Conservation (phyloP, 148 eudicot genomes). For the Heliamphora exappendiculata region DNA sequence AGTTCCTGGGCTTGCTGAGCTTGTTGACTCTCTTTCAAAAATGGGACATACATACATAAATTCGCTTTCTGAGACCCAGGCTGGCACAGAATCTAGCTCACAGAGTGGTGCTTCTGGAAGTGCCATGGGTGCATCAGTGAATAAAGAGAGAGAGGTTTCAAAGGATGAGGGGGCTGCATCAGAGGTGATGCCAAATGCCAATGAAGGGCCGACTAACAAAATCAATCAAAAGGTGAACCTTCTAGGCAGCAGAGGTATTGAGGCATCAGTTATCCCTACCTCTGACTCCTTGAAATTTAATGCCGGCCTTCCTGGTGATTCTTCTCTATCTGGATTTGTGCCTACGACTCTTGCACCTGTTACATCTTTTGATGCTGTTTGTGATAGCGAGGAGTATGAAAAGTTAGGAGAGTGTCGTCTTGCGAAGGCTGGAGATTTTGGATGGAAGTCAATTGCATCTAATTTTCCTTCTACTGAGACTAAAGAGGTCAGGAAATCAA, state of each 20-base stretch:
- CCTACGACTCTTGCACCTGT: background rate
- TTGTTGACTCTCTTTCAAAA: slow-evolving; percentile 34
- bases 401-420: background rate
- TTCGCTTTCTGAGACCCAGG: slow-evolving; percentile 17
- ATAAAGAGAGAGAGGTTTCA: slow-evolving; percentile 20
- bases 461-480: background rate
- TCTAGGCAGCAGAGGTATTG: background rate
- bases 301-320: background rate
- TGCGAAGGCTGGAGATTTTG: background rate
- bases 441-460: background rate
- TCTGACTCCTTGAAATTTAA: slow-evolving; percentile 8
- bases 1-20: slow-evolving; percentile 42
- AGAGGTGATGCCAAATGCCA: slow-evolving; percentile 8
- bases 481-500: background rate
- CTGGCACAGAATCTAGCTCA: slow-evolving; percentile 11
- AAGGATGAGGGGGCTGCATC: slow-evolving; percentile 6
- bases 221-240: slow-evolving; percentile 5
- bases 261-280: background rate
- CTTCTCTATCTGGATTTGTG: background rate
- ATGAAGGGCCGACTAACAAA: background rate
- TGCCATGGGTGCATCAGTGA: background rate
- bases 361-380: background rate
- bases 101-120: background rate
- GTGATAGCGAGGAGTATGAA: background rate
- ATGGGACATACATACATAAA: slow-evolving; percentile 29